Evolutionary conservation across 225 moss, liverwort and hornwort genomes (phyloP), one percentile per base, ranked within the genome.

Genomic region (Pseudoscleropodium purum): DNA sequence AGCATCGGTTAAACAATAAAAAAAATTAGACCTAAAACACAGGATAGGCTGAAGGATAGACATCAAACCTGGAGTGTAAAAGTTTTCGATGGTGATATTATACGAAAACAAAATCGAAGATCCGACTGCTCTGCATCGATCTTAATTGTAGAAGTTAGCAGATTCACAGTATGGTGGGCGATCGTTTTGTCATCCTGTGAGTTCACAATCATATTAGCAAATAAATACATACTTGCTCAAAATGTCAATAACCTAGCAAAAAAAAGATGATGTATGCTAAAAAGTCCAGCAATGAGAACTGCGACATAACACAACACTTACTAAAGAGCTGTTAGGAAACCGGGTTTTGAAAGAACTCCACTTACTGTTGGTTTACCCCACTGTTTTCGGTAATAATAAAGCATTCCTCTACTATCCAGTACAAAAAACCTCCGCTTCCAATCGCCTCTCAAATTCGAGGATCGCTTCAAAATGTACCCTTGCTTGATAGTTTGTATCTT

Each of bases 371-470:
- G 96, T 91, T 98, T 98, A 41, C 97, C 98, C 98, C 98, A 97
- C 84, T 98, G 97, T 88, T 98, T 98, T 79, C 98, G 92, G 87
- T 96, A 98, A 81, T 98, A 98, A 85, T 98, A 98, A 39, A 98
- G 91, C 93, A 97, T 96, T 82, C 98, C 98, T 90, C 93, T 95
- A 88, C 98, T 98, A 90, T 98, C 97, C 36, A 98, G 91, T 60
- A 98, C 98, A 90, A 98, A 98, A 87, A 98, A 97, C 90, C 98
- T 94, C 84, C 98, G 88, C 85, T 98, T 98, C 98, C 98, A 98
- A 89, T 97, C 98, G 80, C 97, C 97, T 79, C 96, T 95, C 92
- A 98, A 90, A 91, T 97, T 98, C 27, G 97, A 93, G 41, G 97
- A 98, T 36, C 97, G 96, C 90, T 98, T 98, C 84, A 98, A 90